A percentile compares a stretch with the other conserved stretches of the same genome.
Evolutionary conservation across 2,329 filamentous ascomycete genomes (phyloP).

Genomic region (Fusarium albosuccineum): DNA sequence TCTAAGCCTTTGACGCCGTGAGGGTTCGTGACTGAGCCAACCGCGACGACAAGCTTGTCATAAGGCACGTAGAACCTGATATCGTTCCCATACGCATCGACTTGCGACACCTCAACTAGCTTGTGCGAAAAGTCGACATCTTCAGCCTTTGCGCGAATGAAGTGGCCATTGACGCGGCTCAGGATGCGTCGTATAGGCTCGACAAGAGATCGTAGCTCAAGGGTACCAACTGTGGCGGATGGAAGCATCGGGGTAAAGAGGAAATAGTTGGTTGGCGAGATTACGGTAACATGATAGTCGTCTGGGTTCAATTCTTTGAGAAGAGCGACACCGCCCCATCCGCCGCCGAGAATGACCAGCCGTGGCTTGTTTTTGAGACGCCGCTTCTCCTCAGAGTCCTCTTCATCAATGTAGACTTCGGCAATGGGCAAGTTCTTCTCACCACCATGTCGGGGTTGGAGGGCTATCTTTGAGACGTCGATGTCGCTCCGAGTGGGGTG

Average conservation of each 20-base stretch:
- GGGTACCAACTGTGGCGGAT: constrained; percentile 94
- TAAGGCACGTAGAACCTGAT: constrained; percentile 94
- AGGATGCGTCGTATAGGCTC: constrained; percentile 93
- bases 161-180: constrained; percentile 83
- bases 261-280: constrained; percentile 96
- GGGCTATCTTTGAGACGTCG: constrained; percentile 84
- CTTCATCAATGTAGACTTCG: constrained; percentile 88
- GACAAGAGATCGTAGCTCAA: constrained; percentile 90
- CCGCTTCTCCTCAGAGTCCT: constrained; percentile 79
- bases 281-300: constrained; percentile 95
- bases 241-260: constrained; percentile 98
- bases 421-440: constrained; percentile 96
- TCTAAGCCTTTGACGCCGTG: constrained; percentile 96
- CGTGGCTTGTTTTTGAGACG: constrained; percentile 88
- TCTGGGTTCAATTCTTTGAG: constrained; percentile 91
- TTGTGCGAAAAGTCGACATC: constrained; percentile 94
- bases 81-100: constrained; percentile 77
- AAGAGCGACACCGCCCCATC: constrained; percentile 94
- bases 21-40: constrained; percentile 92
- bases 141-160: constrained; percentile 87
- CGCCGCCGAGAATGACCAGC: constrained; percentile 91
- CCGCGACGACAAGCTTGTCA: constrained; percentile 93
- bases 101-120: constrained; percentile 86
- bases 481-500: constrained; percentile 76
- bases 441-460: constrained; percentile 85